Evolutionary conservation across 129 eudicot genomes (phyloP), one percentile per base, ranked within the genome.

Genomic region (Lonicera japonica): DNA sequence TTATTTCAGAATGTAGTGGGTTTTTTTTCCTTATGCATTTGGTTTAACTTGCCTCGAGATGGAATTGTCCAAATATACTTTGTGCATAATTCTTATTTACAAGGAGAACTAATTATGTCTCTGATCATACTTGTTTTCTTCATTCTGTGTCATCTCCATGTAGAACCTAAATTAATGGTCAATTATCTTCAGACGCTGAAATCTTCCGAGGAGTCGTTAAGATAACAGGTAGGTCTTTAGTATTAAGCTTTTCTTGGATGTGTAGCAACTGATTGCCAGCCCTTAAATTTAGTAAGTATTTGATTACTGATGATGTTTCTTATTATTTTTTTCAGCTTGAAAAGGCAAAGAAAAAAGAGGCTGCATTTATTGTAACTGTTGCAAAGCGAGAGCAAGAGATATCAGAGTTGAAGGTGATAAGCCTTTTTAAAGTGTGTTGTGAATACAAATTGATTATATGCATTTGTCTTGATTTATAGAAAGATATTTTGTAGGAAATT

Each of bases 311-410:
- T 24, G 12, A 45, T 70, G 7, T 54, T 24, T 18, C 54, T 56
- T 38, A 5, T 54, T 67, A 41, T 21, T 53, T 9, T 24, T 59
- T 48, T 67, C 80, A 94, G 99, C 79, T 94, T 58, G 99, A 88
- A 55, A 88, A 83, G 64, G 92, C 96, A 65, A 94, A 88, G 86
- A 88, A 85, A 56, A 88, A 94, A 72, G 99, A 94, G 79, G 95
- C 95, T 66, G 99, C 94, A 65, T 88, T 88, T 78, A 88, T 94
- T 59, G 95, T 83, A 64, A 94, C 99, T 15, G 85, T 88, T 72
- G 96, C 99, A 38, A 94, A 94, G 54, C 82, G 99, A 16, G 99
- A 88, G 76, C 95, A 85, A 80, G 99, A 94, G 83, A 89, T 85
- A 69, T 95, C 94, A 11, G 96, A 94, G 61, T 65, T 94, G 80